A percentile compares a stretch with the other conserved stretches of the same genome.
These are phyloP conservation scores for Pythium grandisporangium DNA, from an alignment of 352 stramenopile species.

Conservation along the genomic window DNA sequence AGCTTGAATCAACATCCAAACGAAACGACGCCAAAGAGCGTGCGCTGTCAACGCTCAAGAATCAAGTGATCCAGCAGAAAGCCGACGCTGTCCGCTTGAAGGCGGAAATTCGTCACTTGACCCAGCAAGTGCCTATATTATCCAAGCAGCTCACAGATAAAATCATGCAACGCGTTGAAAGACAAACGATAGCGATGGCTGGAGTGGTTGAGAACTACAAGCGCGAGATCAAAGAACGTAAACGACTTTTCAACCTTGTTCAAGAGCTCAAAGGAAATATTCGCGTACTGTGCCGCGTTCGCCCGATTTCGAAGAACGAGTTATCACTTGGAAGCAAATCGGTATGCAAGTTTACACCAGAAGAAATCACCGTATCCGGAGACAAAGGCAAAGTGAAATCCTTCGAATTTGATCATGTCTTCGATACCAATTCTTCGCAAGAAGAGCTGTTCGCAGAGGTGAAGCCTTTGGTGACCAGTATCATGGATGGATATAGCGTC, in stretches of 20 bases:
- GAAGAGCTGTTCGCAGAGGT: conserved; percentile 76
- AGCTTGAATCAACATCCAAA: conserved; percentile 51
- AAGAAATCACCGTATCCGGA: conserved; percentile 70
- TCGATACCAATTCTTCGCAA: conserved; percentile 66
- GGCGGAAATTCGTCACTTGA: conserved; percentile 32
- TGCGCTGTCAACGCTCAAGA: conserved; percentile 24
- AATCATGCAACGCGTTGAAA: conserved; percentile 56
- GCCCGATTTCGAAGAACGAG: conserved; percentile 84
- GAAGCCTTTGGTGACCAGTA: conserved; percentile 70
- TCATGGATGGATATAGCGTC: conserved; percentile 83
- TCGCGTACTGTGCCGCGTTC: conserved; percentile 94
- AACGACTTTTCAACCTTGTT: conserved; percentile 93
- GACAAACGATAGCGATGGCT: conserved; percentile 70
- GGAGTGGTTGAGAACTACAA: conserved; percentile 87
- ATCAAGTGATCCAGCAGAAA: conserved; percentile 49
- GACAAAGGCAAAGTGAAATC: conserved; percentile 84
- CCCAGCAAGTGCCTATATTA: conserved; percentile 48
- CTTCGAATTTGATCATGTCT: conserved; percentile 83
- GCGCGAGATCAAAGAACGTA: conserved; percentile 81
- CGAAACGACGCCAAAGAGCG: conserved; percentile 45
- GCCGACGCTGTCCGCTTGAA: conserved; percentile 38
- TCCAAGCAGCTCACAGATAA: conserved; percentile 68
- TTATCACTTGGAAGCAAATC: conserved; percentile 62
- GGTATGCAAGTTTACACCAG: conserved; percentile 68
- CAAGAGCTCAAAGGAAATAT: conserved; percentile 97